Conservation (phyloP, 441 rosid species). For the Raphanus hybrid region DNA sequence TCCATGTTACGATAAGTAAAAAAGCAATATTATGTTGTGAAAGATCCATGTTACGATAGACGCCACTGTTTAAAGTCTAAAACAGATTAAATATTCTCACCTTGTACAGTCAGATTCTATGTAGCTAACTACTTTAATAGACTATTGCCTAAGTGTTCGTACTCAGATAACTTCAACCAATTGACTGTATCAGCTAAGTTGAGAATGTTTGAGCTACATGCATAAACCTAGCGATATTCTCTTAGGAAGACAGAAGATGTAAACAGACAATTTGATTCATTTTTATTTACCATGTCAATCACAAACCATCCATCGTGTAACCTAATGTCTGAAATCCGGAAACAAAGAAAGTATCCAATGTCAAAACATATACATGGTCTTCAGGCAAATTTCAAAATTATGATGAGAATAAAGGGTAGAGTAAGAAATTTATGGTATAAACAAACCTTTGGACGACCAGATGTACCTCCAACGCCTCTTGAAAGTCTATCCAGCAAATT, state of each 20-base stretch:
- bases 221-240: constrained; percentile 28
- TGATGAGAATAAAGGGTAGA: constrained; percentile 15
- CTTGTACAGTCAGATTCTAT: constrained; percentile 20
- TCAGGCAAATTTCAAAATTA: constrained; percentile 4
- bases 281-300: constrained; percentile 44
- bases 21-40: constrained; percentile 13
- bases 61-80: background rate
- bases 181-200: background rate
- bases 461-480: constrained; percentile 46
- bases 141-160: constrained; percentile 1
- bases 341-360: constrained; percentile 44
- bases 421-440: constrained; percentile 22
- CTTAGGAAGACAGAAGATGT: constrained; percentile 8
- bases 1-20: background rate
- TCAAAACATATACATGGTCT: constrained; percentile 11
- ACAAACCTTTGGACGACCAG: constrained; percentile 57
- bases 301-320: constrained; percentile 43
- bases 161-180: constrained; percentile 18
- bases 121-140: constrained; percentile 2
- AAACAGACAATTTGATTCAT: constrained; percentile 19
- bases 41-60: background rate
- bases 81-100: background rate
- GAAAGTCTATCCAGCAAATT: constrained; percentile 55
- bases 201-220: constrained; percentile 13
- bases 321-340: constrained; percentile 36